These are phyloP conservation scores for Orychophragmus violaceus DNA, from an alignment of 345 rosid genomes.

Conservation along the genomic window DNA sequence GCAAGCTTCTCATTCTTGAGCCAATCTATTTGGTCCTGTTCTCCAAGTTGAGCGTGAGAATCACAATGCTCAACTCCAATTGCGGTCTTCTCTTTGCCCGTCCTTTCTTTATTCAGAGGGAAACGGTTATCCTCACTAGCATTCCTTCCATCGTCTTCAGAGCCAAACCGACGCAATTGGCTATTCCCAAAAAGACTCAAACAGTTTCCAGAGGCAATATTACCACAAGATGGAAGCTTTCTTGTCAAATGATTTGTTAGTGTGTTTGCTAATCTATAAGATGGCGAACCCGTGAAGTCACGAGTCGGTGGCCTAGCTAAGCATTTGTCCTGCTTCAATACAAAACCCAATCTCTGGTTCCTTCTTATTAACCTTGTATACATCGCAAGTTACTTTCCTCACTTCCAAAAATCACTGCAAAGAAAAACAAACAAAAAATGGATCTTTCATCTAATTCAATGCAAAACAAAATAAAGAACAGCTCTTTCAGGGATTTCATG, in stretches of 20 bases:
- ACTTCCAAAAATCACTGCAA: conserved; percentile 12
- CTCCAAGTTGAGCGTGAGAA: conserved; percentile 68
- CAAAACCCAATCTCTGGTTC: conserved; percentile 50
- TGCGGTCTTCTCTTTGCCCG: conserved; percentile 21
- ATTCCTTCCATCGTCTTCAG: conserved; percentile 79
- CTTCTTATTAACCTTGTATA: conserved; percentile 53
- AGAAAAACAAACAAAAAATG: neutral
- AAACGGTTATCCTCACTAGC: conserved; percentile 58
- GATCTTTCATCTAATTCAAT: neutral
- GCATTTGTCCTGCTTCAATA: conserved; percentile 43
- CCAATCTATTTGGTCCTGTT: conserved; percentile 94
- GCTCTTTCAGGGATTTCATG: neutral
- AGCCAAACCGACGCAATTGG: conserved; percentile 57
- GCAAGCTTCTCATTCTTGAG: conserved; percentile 67
- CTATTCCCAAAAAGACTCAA: conserved; percentile 20
- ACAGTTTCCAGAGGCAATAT: conserved; percentile 20
- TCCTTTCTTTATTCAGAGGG: conserved; percentile 47
- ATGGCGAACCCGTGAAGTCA: conserved; percentile 28
- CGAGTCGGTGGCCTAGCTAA: conserved; percentile 31
- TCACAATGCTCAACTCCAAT: conserved; percentile 36
- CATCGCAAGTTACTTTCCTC: conserved; percentile 43
- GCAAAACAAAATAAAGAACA: neutral
- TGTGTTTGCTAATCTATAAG: conserved; percentile 21
- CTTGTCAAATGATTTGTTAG: conserved; percentile 30
- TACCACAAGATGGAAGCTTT: conserved; percentile 28